Base-by-base conservation (phyloP, 305 asterid genomes). In the Solanum hybrid region DNA sequence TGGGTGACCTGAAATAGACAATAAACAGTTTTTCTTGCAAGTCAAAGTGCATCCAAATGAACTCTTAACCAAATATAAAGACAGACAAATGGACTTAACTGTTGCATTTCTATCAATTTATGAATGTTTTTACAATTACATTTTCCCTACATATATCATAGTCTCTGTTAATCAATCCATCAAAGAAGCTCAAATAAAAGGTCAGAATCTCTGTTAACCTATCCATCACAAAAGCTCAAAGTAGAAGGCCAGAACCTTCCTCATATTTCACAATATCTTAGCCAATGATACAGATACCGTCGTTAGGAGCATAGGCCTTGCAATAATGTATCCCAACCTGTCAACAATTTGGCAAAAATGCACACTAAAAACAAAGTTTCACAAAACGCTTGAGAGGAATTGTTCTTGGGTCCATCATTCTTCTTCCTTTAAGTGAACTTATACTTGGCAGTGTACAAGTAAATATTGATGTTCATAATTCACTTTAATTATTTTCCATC, bases 1-100 rank as follows among this genome's bases (percentile, higher is more conserved):
- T 46, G 99, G 99, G 87, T 97, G 99, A 93, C 96, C 99, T 97
- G 93, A 87, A 88, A 79, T 40, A 87, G 76, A 51, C 24, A 39
- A 39, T 73, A 16, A 73, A 37, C 64, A 39, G 75, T 84, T 22
- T 18, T 20, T 29, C 87, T 29, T 83, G 61, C 87, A 84, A 31
- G 36, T 51, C 31, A 84, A 33, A 84, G 8, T 5, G 31, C 71
- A 83, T 42, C 11, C 73, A 9, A 42, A 42, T 83, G 75, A 84
- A 84, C 88, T 81, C 86, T 51, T 29, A 51, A 51, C 40, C 88
- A 51, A 22, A 84, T 84, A 11, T 31, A 84, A 33, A 84, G 75
- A 51, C 75, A 57, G 75, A 84, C 74, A 57, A 84, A 85, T 57
- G 88, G n/a, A 85, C 46, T 46, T 83, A 29, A 1, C 74, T 83